These are phyloP conservation scores for Clonostachys solani DNA, from an alignment of 2,329 filamentous ascomycete species.

Conservation along the genomic window DNA sequence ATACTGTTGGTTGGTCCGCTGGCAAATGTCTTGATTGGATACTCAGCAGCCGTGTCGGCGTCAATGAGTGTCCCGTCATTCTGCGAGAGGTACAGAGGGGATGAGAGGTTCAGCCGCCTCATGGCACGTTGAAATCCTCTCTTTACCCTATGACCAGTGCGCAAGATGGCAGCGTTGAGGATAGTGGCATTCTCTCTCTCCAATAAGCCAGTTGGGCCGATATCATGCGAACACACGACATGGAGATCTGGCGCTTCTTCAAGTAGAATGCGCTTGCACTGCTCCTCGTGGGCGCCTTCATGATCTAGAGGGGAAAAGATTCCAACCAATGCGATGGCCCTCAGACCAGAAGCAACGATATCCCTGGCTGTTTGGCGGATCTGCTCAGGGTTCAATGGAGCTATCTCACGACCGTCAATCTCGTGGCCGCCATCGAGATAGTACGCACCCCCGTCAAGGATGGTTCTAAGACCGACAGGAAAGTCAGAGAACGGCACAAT, in stretches of 20 bases:
- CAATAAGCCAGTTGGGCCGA: constrained; percentile 37
- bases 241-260: constrained; percentile 23
- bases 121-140: constrained; percentile 41
- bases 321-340: constrained; percentile 33
- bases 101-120: constrained; percentile 29
- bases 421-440: constrained; percentile 41
- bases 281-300: constrained; percentile 30
- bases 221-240: constrained; percentile 35
- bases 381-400: constrained; percentile 26
- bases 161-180: constrained; percentile 46
- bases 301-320: constrained; percentile 41
- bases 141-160: constrained; percentile 40
- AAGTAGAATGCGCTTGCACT: constrained; percentile 28
- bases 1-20: constrained; percentile 51
- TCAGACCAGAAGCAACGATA: constrained; percentile 28
- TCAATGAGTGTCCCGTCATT: constrained; percentile 50
- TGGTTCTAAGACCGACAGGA: constrained; percentile 28
- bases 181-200: constrained; percentile 50
- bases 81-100: constrained; percentile 43
- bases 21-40: constrained; percentile 48
- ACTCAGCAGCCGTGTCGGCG: constrained; percentile 37
- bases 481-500: constrained; percentile 42
- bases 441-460: constrained; percentile 32
- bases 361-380: constrained; percentile 23
- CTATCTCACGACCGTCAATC: constrained; percentile 42